phyloP scores from a whole-genome alignment of 257 asterid genomes.

The Ilex asprella region DNA sequence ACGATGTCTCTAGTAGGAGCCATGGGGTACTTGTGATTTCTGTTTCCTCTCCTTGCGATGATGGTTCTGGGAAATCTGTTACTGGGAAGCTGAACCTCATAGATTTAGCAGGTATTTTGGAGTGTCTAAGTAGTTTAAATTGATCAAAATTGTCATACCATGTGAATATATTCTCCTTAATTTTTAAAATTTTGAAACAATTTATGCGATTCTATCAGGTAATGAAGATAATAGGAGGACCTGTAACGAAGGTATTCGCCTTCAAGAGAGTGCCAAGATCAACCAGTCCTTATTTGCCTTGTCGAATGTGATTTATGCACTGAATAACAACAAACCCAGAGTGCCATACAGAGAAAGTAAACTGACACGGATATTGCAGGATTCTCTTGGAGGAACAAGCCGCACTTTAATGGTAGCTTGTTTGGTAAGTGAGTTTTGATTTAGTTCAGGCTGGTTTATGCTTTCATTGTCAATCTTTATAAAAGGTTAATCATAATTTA shows the following conservation, averaged over 20 bases:
- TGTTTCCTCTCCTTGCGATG: slow-evolving; percentile 37
- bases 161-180: neutral
- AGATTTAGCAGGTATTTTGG: slow-evolving; percentile 78
- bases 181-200: slow-evolving; percentile 3
- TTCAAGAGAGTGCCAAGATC: slow-evolving; percentile 87
- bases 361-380: slow-evolving; percentile 87
- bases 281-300: slow-evolving; percentile 85
- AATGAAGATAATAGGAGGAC: slow-evolving; percentile 82
- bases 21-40: slow-evolving; percentile 65
- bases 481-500: neutral
- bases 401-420: slow-evolving; percentile 87
- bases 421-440: slow-evolving; percentile 38
- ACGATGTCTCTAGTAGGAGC: slow-evolving; percentile 88
- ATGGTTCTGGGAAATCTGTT: slow-evolving; percentile 22
- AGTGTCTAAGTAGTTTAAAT: neutral
- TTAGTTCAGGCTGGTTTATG: neutral
- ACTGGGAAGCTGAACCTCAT: slow-evolving; percentile 83
- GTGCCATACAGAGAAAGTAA: slow-evolving; percentile 90
- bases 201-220: slow-evolving; percentile 33
- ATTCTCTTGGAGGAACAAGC: slow-evolving; percentile 91
- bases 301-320: slow-evolving; percentile 81
- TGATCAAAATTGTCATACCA: neutral
- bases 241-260: slow-evolving; percentile 78
- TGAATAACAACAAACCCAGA: slow-evolving; percentile 53
- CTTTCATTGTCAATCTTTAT: neutral